Base-by-base conservation (phyloP, 2,329 filamentous ascomycete species). In the Cladosporium sp. region DNA sequence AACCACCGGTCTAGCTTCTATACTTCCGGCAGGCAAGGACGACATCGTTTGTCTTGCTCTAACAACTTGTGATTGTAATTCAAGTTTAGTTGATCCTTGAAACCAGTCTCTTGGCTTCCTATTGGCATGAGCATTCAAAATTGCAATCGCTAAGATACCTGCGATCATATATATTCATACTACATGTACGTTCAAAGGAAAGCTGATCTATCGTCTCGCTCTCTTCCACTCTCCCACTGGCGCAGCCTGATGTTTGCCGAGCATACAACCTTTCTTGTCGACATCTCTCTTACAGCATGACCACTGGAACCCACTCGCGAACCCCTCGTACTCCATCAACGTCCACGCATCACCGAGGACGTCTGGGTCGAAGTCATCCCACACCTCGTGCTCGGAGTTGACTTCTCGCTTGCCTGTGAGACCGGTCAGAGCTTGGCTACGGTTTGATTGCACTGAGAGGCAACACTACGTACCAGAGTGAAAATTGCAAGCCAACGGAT, bases 161-260 rank as follows among this genome's bases (percentile, higher is more conserved):
- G n/a, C 39, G 39, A 5, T 21, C 39, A 21, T 23, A 46, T 46
- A 23, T 46, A 46, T 46, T 5, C 39, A 13, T 46, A 46, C n/a
- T 46, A 23, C 3, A 21, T 21, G 11, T n/a, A n/a, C n/a, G n/a
- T n/a, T n/a, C 36, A 11, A 46, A 46, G 39, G 21, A 2, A 8
- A 43, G 39, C 39, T 11, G 5, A n/a, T 46, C 39, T 23, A 46
- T 10, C 39, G 39, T 8, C 39, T 63, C 34, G 16, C 34, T 49
- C 36, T 56, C 60, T 56, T 48, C 60, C 60, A 56, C 49, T 46
- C 32, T 25, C 49, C 48, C 23, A 54, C 23, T 28, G 60, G 60
- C 49, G 49, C 60, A n/a, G 34, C 60, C 60, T 63, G 16, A 13
- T 63, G 60, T 36, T n/a, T 61, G 28, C 49, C 60, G 21, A 63